Base-by-base conservation (phyloP, 352 stramenopile species). In the Blastocystis sp. region DNA sequence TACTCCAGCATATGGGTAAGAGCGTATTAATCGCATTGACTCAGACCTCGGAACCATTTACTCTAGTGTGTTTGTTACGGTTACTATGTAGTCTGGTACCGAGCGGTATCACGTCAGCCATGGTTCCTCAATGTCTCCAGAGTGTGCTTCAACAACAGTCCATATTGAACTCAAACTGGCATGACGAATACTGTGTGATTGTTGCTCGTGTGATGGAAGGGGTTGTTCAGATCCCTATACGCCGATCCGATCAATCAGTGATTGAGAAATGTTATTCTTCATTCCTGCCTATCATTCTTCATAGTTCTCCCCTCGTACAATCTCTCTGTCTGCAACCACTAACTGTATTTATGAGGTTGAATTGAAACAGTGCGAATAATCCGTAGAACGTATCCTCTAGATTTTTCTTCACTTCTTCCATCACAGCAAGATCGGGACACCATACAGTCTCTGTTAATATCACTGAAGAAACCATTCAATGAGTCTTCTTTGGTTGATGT, bases 301-400 rank as follows among this genome's bases (percentile, higher is more conserved):
- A 48, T 48, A 48, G 40, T 48, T 48, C 40, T 48, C 9, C 40
- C 9, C 40, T 48, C 3, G 40, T 48, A 48, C 40, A 48, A 9
- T 48, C 40, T 9, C 40, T 48, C 40, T 48, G 40, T 48, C 9
- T 48, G 40, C 40, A 48, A 9, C 40, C 40, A 22, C 44, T 84
- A 15, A 57, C 40, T 27, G 48, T n/a, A n/a, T 84, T 66, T 64
- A 68, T 84, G 53, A 68, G 51, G 73, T 84, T 37, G 17, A 22
- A 24, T 37, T 42, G 56, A 68, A 64, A 9, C 40, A 9, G 73
- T 53, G 53, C 56, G 11, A 19, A 11, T 9, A 30, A 66, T 30
- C 35, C 9, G 53, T 84, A 84, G 73, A 30, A n/a, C 48, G 35
- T 84, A 66, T 42, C 42, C 73, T 19, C 22, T 53, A 19, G 53